Evolutionary conservation across 2,329 filamentous ascomycete genomes (phyloP).

Genomic region (Knufia petricola): DNA sequence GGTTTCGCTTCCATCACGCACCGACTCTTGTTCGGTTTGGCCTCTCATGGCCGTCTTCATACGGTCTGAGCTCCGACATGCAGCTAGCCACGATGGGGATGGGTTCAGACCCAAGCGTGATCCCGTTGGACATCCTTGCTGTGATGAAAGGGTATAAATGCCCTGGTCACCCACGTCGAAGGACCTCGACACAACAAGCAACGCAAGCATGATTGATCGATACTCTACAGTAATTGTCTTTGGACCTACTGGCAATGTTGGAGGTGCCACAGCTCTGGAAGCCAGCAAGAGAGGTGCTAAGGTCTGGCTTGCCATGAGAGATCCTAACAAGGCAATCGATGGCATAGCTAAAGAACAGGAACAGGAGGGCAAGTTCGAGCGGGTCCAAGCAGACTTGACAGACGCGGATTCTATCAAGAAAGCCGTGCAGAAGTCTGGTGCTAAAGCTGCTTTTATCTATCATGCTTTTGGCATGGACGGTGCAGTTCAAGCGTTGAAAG

Average conservation of each 20-base stretch:
- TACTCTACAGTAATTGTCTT: conserved; percentile 34
- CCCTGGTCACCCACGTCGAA: neutral
- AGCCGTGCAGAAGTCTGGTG: conserved; percentile 35
- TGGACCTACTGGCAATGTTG: conserved; percentile 41
- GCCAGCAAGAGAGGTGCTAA: conserved; percentile 32
- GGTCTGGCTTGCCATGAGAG: conserved; percentile 41
- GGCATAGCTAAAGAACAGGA: conserved; percentile 26
- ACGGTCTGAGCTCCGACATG: no score
- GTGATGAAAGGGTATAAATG: neutral
- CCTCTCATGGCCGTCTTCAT: no score
- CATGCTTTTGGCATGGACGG: conserved; percentile 32
- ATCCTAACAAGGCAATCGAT: conserved; percentile 35
- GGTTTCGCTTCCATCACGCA: no score
- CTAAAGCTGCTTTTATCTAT: conserved; percentile 44
- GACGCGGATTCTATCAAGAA: conserved; percentile 32
- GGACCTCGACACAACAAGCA: neutral
- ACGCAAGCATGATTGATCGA: neutral
- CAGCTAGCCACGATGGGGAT: no score
- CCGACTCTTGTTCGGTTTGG: no score
- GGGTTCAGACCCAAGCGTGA: no score
- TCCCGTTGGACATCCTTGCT: neutral
- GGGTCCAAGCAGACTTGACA: conserved; percentile 39
- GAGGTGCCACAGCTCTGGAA: conserved; percentile 31
- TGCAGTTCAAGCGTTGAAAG: conserved; percentile 36
- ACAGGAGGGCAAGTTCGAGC: conserved; percentile 25